Evolutionary conservation across 306 rosid species (phyloP), one percentile per base, ranked within the genome.

Genomic region (Pyrus betulifolia): DNA sequence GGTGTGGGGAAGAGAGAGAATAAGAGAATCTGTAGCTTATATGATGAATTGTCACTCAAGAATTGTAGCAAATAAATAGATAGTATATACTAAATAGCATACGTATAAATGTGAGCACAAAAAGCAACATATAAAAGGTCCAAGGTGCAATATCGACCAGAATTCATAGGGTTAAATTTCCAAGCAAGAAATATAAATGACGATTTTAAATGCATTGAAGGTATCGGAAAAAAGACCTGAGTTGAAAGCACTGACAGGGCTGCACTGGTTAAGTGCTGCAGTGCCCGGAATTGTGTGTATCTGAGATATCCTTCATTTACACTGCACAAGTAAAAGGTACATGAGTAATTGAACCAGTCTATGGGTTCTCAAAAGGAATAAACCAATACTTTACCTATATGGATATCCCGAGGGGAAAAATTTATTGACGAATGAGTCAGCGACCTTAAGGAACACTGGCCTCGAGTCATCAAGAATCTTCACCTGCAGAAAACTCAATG

Each of bases 401-500:
- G 98, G 99, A 78, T 95, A 92, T 78, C 97, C 99, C 1, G 96
- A 92, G 46, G 99, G 99, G 44, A 91, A 92, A 87, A 95, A 90
- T 19, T 86, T 92, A 78, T 81, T 86, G 69, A 85, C 85, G 81
- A 95, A 92, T 23, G 91, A 88, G 42, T 87, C 92, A 38, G 71
- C 96, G n/a, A 85, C 65, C 80, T 79, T 91, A 19, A 82, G 88
- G 72, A 76, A 74, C 18, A 85, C 74, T 8, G 97, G 86, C 74
- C 97, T 85, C 45, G 93, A 85, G 81, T 92, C 98, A 86, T 89
- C 83, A 73, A 92, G 86, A 66, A 89, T 67, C 75, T 75, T 78
- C 68, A 80, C 90, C 97, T 88, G 70, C 35, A 69, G 25, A 70
- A 67, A 58, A 45, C 52, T 57, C 45, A 61, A 62, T 23, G 61